phyloP scores from a whole-genome alignment of 148 eudicot genomes.

The Vaccinium vitisidaea region DNA sequence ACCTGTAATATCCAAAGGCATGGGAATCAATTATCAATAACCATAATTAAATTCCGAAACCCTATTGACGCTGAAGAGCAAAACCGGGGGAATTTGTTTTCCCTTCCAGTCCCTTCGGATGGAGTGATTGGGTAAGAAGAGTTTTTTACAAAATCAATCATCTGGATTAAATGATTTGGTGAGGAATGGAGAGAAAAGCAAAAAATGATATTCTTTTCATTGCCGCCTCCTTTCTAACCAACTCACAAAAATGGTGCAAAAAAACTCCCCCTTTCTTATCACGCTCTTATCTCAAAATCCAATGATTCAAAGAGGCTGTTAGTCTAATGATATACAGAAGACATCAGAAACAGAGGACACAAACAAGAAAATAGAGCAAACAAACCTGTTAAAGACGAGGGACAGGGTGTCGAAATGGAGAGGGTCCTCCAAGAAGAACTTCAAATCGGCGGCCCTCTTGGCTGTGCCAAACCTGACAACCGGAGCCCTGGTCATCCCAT shows the following conservation, averaged over 20 bases:
- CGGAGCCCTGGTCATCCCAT: constrained; percentile 91
- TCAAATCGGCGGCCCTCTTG: constrained; percentile 61
- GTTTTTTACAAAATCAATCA: not conserved
- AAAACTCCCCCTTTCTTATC: not conserved
- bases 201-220: not conserved
- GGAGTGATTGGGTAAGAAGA: not conserved
- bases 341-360: not conserved
- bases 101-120: not conserved
- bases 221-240: not conserved
- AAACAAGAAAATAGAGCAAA: not conserved
- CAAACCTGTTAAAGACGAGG: constrained; percentile 60
- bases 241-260: not conserved
- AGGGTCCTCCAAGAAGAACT: constrained; percentile 73
- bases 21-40: not conserved
- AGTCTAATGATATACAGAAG: not conserved
- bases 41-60: not conserved
- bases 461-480: constrained; percentile 71
- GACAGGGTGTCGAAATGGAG: constrained; percentile 57
- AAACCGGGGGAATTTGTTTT: not conserved
- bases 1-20: constrained; percentile 36
- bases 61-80: not conserved
- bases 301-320: not conserved
- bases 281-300: not conserved
- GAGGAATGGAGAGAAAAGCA: not conserved
- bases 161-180: not conserved